A percentile compares a stretch with the other conserved stretches of the same genome.
phyloP scores from a whole-genome alignment of 129 eudicot genomes.

The Tagetes patula region DNA sequence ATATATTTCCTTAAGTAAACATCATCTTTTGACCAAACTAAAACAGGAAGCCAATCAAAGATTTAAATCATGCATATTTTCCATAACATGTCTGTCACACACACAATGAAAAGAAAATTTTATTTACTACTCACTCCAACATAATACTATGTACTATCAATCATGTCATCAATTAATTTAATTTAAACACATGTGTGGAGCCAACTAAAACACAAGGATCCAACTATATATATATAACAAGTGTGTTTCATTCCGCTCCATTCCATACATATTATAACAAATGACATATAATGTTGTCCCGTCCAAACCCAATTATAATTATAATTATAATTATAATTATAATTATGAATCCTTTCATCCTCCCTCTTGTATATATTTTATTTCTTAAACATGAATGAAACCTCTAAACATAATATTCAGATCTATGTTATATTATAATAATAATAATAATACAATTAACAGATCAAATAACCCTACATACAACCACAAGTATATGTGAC shows the following conservation, averaged over 20 bases:
- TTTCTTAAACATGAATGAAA: not conserved
- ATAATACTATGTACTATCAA: slow-evolving; percentile 4
- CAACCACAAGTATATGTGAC: not conserved
- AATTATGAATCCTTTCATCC: not conserved
- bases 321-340: too few relatives aligned
- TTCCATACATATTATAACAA: not conserved
- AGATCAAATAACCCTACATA: not conserved
- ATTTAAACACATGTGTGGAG: slow-evolving; percentile 8
- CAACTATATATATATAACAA: slow-evolving; percentile 1
- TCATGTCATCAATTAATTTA: too few relatives aligned
- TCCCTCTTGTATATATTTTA: not conserved
- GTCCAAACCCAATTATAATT: not conserved
- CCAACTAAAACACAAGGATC: slow-evolving; percentile 13
- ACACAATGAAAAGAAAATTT: too few relatives aligned
- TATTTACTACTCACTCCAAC: not conserved
- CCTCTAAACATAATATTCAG: not conserved
- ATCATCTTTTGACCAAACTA: too few relatives aligned
- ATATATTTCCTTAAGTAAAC: too few relatives aligned
- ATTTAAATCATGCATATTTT: too few relatives aligned
- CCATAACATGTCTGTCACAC: too few relatives aligned
- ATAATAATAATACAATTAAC: not conserved
- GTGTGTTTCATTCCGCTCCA: too few relatives aligned
- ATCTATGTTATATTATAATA: not conserved
- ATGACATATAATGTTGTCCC: slow-evolving; percentile 7
- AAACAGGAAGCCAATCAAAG: too few relatives aligned